Conservation (phyloP, 768 basidiomycete genomes). For the Amanita pallidorosea region DNA sequence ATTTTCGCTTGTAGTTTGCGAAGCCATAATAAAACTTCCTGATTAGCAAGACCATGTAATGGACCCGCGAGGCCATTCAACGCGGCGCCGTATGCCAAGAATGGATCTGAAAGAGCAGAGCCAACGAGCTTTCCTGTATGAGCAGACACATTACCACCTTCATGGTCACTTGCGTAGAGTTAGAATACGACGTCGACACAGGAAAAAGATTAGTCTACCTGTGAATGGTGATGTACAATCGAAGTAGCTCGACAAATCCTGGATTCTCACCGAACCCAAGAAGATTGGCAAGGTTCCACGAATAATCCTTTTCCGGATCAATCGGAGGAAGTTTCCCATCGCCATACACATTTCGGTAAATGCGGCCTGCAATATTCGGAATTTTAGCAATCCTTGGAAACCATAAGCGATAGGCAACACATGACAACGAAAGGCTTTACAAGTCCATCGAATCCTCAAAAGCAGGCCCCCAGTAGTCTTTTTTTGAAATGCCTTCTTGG, state of each 20-base stretch:
- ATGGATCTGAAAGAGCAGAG: slow-evolving; percentile 94
- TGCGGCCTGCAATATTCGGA: slow-evolving; percentile 91
- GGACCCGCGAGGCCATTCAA: slow-evolving; percentile 96
- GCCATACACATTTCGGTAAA: slow-evolving; percentile 82
- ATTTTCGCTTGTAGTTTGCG: slow-evolving; percentile 88
- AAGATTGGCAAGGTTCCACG: slow-evolving; percentile 78
- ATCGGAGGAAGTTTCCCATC: slow-evolving; percentile 82
- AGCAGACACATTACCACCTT: slow-evolving; percentile 97
- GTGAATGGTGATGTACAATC: slow-evolving; percentile 96
- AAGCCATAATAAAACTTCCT: slow-evolving; percentile 93
- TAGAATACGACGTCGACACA: background rate
- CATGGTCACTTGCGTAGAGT: slow-evolving; percentile 61
- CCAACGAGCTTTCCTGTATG: slow-evolving; percentile 91
- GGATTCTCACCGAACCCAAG: slow-evolving; percentile 86
- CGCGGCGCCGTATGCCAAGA: slow-evolving; percentile 88
- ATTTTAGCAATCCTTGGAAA: slow-evolving; percentile 82
- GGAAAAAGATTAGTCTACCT: slow-evolving; percentile 29
- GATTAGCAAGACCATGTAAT: slow-evolving; percentile 94
- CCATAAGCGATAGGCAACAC: background rate
- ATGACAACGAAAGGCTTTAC: slow-evolving; percentile 22
- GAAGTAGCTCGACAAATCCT: slow-evolving; percentile 87
- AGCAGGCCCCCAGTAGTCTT: slow-evolving; percentile 93
- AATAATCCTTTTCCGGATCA: slow-evolving; percentile 78
- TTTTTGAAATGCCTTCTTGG: slow-evolving; percentile 83
- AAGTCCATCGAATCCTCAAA: slow-evolving; percentile 88